Evolutionary conservation across 2,329 filamentous ascomycete genomes (phyloP), one percentile per base, ranked within the genome.

Genomic region (Clarireedia hainanense): DNA sequence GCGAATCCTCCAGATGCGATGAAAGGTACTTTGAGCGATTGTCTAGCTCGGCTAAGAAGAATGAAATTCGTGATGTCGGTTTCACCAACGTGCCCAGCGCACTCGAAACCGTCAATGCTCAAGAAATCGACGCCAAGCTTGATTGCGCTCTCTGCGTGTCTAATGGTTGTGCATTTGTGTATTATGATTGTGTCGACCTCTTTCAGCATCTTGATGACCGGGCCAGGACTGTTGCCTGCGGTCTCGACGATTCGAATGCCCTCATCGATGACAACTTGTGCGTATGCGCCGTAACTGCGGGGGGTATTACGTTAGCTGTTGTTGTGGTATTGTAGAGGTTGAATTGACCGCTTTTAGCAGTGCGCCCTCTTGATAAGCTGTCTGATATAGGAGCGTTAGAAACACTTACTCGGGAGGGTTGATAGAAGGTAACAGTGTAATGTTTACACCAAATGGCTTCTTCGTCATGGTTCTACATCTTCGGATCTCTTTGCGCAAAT

Each of bases 121-220:
- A 99, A 75, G 74, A 99, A 97, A 73, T 99, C 94, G 4, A 96
- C 94, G 61, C 94, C 94, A 40, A 97, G 84, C 74, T 95, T 96
- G 57, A 95, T 80, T 49, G 94, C 94, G 62, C 87, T 91, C 71
- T 90, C 83, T 20, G 94, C 94, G 70, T 99, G 94, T 55, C 91
- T 79, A 74, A 99, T 95, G 5, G 90, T 95, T 7, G 94, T 99
- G 78, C 94, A 97, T 76, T 99, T 99, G 81, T 99, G 94, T 56
- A 99, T 76, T 65, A 99, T 84, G 55, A 81, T 92, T 66, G 82
- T 81, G 56, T 83, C 84, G 5, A 85, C 88, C 59, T 80, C 80
- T 76, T 97, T 99, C 54, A 99, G 80, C 76, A 90, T 83, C 69
- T 82, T 78, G 71, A 99, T 97, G 61, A 99, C 86, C 3, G 91